Evolutionary conservation across 352 stramenopile species (phyloP), one percentile per base, ranked within the genome.

Genomic region (Phytophthora pistaciae): DNA sequence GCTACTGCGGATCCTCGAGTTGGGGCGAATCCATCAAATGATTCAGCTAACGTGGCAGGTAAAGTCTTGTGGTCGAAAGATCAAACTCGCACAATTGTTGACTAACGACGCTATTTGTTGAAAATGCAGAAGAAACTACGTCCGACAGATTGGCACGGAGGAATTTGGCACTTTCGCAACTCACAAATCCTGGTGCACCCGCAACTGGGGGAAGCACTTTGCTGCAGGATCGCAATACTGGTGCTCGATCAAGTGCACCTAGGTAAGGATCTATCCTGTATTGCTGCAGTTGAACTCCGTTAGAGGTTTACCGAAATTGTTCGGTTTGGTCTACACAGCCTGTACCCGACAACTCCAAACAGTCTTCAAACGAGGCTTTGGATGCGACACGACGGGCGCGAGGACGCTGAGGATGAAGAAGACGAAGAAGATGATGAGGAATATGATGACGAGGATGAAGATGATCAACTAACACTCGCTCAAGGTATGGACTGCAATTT

Each of bases 141-240:
- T 63, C 61, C 0, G 81, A 88, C 8, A 76, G 83, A 68, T 58
- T 92, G 27, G 75, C 81, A 33, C 72, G 85, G 10, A 70, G 85
- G 42, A 91, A 84, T 52, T 20, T 89, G 40, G 85, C 80, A n/a
- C 69, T 93, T 8, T 91, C 82, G 16, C 81, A 92, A 25, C 80
- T 91, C 2, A 91, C 73, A 5, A 87, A 82, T 33, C 60, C 68
- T 27, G 56, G 23, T n/a, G 5, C 42, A 53, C 49, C 27, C 10
- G 0, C 29, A 23, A 29, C 29, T 25, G 48, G 25, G 31, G 46
- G 16, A 59, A 58, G 8, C 16, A 46, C 42, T 6, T 21, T 60
- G 9, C 38, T 46, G 0, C 40, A 56, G 10, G 25, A 70, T 29
- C 53, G 36, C 40, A 67, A 54, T 62, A 65, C 9, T 44, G 29